Conservation (phyloP, 2,329 filamentous ascomycete genomes). For the Aspergillus caelatus region DNA sequence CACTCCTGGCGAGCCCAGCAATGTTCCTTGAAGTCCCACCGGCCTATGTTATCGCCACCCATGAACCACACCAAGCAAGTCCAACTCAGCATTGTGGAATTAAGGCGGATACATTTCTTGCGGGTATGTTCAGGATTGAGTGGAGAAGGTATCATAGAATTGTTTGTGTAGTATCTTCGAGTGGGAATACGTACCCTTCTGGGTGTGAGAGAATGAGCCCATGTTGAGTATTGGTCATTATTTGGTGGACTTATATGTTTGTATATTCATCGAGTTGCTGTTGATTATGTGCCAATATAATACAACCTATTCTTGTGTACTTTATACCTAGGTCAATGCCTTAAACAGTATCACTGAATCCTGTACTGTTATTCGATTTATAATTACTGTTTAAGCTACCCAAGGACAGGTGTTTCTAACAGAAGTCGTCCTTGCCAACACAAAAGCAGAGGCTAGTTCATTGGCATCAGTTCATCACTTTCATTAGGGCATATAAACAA, state of each 20-base stretch:
- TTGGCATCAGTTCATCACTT: not conserved
- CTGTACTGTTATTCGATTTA: too few species aligned
- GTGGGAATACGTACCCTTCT: not conserved
- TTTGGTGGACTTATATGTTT: not conserved
- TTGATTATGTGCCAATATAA: not conserved
- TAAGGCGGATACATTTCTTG: fast-evolving
- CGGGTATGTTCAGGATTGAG: not conserved
- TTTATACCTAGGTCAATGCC: too few species aligned
- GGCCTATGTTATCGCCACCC: too few species aligned
- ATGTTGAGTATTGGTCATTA: not conserved
- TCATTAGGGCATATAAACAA: constrained; percentile 3
- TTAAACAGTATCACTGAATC: too few species aligned
- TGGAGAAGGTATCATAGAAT: not conserved
- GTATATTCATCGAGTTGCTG: not conserved
- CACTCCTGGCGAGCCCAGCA: not conserved
- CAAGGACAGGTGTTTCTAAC: not conserved
- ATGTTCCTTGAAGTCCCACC: not conserved
- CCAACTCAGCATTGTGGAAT: not conserved
- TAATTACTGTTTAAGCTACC: too few species aligned
- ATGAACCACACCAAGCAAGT: not conserved
- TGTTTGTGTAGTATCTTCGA: not conserved
- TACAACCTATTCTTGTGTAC: too few species aligned
- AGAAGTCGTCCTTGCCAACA: not conserved
- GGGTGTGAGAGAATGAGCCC: not conserved
- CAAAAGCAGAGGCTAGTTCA: not conserved